These are phyloP conservation scores for Ophiostoma angusticollis DNA, from an alignment of 2,329 filamentous ascomycete species.

Conservation along the genomic window DNA sequence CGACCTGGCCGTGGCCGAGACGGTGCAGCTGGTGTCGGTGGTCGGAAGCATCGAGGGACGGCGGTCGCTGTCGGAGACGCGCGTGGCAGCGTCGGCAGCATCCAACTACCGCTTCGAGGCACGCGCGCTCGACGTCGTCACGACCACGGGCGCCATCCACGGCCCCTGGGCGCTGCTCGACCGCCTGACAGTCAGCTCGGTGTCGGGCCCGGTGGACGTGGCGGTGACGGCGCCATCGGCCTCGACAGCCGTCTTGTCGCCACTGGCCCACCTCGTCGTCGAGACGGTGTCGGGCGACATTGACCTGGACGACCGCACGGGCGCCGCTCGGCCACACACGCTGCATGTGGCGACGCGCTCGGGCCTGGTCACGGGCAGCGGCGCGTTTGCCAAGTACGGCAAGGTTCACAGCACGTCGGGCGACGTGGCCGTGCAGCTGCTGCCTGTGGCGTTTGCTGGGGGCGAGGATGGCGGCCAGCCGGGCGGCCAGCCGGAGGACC, in stretches of 20 bases:
- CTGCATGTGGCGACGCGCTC: slow-evolving; percentile 31
- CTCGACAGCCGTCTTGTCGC: too few relatives aligned
- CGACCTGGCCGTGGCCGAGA: slow-evolving; percentile 20
- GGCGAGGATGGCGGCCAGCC: not conserved
- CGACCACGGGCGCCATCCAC: slow-evolving; percentile 30
- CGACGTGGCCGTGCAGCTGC: slow-evolving; percentile 25
- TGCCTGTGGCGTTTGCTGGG: too few relatives aligned
- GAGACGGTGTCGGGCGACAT: slow-evolving; percentile 32
- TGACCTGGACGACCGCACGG: slow-evolving; percentile 17
- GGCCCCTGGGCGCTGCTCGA: slow-evolving; percentile 41
- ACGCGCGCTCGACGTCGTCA: slow-evolving; percentile 28
- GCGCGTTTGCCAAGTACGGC: slow-evolving; percentile 27
- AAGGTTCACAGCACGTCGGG: slow-evolving; percentile 29
- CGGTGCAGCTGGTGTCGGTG: slow-evolving; percentile 23
- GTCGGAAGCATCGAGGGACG: slow-evolving; percentile 27
- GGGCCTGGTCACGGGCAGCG: slow-evolving; percentile 27
- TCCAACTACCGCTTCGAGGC: slow-evolving; percentile 29
- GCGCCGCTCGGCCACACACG: slow-evolving; percentile 29
- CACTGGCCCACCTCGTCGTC: slow-evolving; percentile 28
- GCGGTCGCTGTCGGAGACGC: slow-evolving; percentile 12
- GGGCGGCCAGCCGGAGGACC: slow-evolving; percentile 12
- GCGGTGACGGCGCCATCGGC: slow-evolving; percentile 30
- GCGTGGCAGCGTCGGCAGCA: too few relatives aligned
- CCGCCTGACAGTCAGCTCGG: slow-evolving; percentile 29
- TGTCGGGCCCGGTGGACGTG: slow-evolving; percentile 30